Percentiles rank a stretch among this genome's conserved stretches.
phyloP scores from a whole-genome alignment of 2,329 filamentous ascomycete species.

The Teratosphaeria epicoccoides region DNA sequence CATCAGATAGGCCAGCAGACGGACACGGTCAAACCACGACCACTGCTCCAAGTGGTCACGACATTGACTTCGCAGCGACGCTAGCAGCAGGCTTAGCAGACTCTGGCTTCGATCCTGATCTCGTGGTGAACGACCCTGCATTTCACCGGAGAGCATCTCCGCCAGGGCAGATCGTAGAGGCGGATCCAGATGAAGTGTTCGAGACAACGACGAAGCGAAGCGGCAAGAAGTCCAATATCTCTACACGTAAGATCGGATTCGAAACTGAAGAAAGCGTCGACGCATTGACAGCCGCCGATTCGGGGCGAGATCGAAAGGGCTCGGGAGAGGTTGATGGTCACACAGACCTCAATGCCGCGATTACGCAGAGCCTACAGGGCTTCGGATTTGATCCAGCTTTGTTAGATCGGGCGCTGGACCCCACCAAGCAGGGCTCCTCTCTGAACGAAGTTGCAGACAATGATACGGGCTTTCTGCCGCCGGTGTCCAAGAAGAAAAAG shows the following conservation, averaged over 20 bases:
- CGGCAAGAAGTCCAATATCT: constrained; percentile 23
- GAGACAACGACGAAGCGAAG: constrained; percentile 19
- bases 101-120: constrained; percentile 36
- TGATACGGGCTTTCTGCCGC: background rate
- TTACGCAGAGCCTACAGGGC: constrained; percentile 26
- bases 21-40: background rate
- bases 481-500: background rate
- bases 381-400: constrained; percentile 26
- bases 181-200: constrained; percentile 23
- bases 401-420: constrained; percentile 28
- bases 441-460: constrained; percentile 6
- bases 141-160: constrained; percentile 28
- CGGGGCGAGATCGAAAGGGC: background rate
- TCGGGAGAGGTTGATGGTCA: background rate
- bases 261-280: background rate
- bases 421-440: constrained; percentile 13
- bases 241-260: background rate
- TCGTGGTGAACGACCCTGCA: constrained; percentile 33
- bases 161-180: constrained; percentile 20
- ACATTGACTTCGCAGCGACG: constrained; percentile 39
- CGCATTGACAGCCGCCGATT: background rate
- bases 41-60: constrained; percentile 5
- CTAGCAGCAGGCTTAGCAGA: constrained; percentile 37
- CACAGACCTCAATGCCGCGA: constrained; percentile 26
- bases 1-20: background rate